Percentiles rank a stretch among this genome's conserved stretches.
These are phyloP conservation scores for Haemoproteus tartakovskyi DNA, from an alignment of 169 alveolate species.

Conservation along the genomic window DNA sequence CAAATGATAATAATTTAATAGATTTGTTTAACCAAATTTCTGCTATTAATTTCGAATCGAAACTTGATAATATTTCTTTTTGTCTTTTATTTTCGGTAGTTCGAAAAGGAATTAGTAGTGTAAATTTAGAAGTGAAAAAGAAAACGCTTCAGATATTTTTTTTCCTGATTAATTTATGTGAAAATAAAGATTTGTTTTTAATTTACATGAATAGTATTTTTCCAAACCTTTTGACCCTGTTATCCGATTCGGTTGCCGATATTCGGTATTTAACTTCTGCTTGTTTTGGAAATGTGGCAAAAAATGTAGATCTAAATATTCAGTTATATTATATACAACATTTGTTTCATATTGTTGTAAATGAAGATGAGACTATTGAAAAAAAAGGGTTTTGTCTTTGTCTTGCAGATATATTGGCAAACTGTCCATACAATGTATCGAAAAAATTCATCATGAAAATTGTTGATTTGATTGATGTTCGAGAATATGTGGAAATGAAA, in stretches of 20 bases:
- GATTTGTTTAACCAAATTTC: slow-evolving; percentile 52
- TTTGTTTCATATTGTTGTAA: slow-evolving; percentile 36
- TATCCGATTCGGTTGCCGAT: slow-evolving; percentile 57
- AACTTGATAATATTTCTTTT: slow-evolving; percentile 48
- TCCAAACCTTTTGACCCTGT: not conserved
- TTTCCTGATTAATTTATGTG: slow-evolving; percentile 38
- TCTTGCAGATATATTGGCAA: slow-evolving; percentile 37
- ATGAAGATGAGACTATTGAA: slow-evolving; percentile 29
- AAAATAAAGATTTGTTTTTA: slow-evolving; percentile 15
- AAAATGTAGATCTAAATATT: slow-evolving; percentile 22
- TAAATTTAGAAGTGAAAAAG: slow-evolving; percentile 44
- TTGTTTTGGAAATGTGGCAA: slow-evolving; percentile 36
- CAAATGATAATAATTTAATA: slow-evolving; percentile 50
- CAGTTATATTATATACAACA: slow-evolving; percentile 49
- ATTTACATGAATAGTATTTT: slow-evolving; percentile 49
- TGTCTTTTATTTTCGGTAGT: slow-evolving; percentile 39
- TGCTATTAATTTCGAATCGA: slow-evolving; percentile 38
- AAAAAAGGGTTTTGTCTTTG: slow-evolving; percentile 53
- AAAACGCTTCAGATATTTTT: slow-evolving; percentile 53
- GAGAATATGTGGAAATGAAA: slow-evolving; percentile 20
- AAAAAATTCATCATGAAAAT: slow-evolving; percentile 21
- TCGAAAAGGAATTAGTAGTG: slow-evolving; percentile 59
- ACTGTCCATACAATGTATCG: slow-evolving; percentile 42
- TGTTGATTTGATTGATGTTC: slow-evolving; percentile 41
- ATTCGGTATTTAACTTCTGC: slow-evolving; percentile 52